Conservation (phyloP, 805 yeast genomes). For the Geotrichum ghanense region DNA sequence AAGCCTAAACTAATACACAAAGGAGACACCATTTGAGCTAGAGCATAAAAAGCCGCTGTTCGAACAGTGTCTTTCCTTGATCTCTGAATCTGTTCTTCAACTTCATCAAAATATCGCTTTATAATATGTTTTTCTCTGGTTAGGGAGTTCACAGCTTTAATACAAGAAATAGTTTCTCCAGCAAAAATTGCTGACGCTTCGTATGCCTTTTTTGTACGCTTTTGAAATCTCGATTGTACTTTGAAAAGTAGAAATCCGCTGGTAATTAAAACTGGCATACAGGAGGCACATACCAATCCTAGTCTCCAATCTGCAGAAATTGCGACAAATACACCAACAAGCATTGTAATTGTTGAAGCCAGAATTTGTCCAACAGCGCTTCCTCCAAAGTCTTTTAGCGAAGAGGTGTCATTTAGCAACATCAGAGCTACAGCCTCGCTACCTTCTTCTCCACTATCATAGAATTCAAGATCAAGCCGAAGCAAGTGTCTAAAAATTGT, state of each 20-base stretch:
- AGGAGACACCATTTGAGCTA: slow-evolving; percentile 26
- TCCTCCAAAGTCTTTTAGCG: slow-evolving; percentile 26
- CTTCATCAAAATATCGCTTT: slow-evolving; percentile 15
- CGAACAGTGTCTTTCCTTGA: slow-evolving; percentile 15
- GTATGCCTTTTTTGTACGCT: slow-evolving; percentile 24
- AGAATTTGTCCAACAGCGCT: slow-evolving; percentile 26
- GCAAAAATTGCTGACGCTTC: slow-evolving; percentile 27
- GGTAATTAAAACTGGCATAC: slow-evolving; percentile 24
- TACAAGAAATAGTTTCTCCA: slow-evolving; percentile 24
- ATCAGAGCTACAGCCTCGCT: slow-evolving; percentile 17
- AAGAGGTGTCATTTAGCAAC: slow-evolving; percentile 26
- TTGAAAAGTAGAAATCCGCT: slow-evolving; percentile 25
- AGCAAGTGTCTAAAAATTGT: slow-evolving; percentile 20
- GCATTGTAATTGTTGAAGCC: slow-evolving; percentile 22
- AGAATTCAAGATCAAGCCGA: slow-evolving; percentile 24
- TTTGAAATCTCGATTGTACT: slow-evolving; percentile 21
- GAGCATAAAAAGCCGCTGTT: slow-evolving; percentile 24
- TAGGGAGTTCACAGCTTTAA: slow-evolving; percentile 27
- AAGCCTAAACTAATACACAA: slow-evolving; percentile 26
- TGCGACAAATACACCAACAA: slow-evolving; percentile 25
- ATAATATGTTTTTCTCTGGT: slow-evolving; percentile 26
- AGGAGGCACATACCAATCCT: slow-evolving; percentile 26
- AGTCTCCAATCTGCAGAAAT: slow-evolving; percentile 27
- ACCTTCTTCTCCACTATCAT: slow-evolving; percentile 24
- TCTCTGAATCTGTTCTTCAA: slow-evolving; percentile 15